A percentile compares a stretch with the other conserved stretches of the same genome.
These are phyloP conservation scores for Linum tenue DNA, from an alignment of 345 rosid genomes.

Conservation along the genomic window DNA sequence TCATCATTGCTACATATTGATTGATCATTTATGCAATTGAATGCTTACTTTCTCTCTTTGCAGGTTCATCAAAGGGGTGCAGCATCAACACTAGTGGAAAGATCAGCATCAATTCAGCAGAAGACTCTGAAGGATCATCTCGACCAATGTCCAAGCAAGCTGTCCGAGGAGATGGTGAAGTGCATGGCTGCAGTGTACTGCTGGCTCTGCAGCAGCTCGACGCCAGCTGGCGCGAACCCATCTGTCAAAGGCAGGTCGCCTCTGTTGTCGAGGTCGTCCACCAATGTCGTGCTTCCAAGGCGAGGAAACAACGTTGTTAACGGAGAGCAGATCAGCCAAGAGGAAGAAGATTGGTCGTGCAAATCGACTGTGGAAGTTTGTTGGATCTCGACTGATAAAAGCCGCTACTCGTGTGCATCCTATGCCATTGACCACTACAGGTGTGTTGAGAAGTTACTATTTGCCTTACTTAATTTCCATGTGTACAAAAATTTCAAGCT, in stretches of 20 bases:
- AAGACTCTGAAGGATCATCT: constrained; percentile 73
- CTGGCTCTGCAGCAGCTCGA: constrained; percentile 48
- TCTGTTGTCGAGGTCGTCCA: constrained; percentile 50
- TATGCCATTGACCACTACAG: constrained; percentile 68
- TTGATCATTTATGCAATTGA: no score
- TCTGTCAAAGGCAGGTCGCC: constrained; percentile 40
- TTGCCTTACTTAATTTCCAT: no score
- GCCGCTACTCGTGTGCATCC: constrained; percentile 56
- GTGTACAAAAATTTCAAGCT: no score
- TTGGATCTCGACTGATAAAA: constrained; percentile 58
- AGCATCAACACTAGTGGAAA: no score
- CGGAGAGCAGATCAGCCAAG: no score
- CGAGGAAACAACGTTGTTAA: constrained; percentile 16
- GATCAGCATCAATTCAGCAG: constrained; percentile 4
- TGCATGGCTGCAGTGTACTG: constrained; percentile 81
- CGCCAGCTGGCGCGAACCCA: constrained; percentile 17
- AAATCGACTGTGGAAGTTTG: constrained; percentile 67
- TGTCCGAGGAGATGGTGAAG: constrained; percentile 89
- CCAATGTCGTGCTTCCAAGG: constrained; percentile 50
- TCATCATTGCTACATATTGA: no score
- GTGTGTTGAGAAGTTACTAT: constrained; percentile 18
- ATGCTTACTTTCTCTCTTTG: no score
- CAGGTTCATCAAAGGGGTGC: no score
- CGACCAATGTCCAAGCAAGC: constrained; percentile 70
- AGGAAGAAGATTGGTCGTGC: constrained; percentile 54